Percentiles rank a stretch among this genome's conserved stretches.
These are phyloP conservation scores for Pseudofabraea citricarpa DNA, from an alignment of 2,329 filamentous ascomycete species.

Conservation along the genomic window DNA sequence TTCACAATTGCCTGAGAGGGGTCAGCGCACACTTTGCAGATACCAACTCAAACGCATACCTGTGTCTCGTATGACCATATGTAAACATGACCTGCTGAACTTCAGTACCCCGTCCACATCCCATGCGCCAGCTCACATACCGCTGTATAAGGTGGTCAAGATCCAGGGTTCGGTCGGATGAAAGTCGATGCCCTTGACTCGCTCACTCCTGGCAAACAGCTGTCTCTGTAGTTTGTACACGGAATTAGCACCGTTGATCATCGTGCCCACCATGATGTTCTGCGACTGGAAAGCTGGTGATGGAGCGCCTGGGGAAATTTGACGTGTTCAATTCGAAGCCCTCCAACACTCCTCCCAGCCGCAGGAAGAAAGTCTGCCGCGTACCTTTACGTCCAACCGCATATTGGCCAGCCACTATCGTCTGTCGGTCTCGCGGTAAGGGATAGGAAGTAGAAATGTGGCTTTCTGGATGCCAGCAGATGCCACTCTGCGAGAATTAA, in stretches of 20 bases:
- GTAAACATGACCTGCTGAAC: slow-evolving; percentile 79
- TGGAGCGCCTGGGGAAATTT: too few species aligned
- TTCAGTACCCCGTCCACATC: slow-evolving; percentile 21
- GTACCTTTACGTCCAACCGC: slow-evolving; percentile 57
- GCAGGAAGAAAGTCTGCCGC: too few species aligned
- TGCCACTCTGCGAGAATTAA: slow-evolving; percentile 8
- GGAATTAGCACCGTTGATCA: slow-evolving; percentile 27
- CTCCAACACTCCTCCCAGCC: too few species aligned
- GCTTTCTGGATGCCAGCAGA: slow-evolving; percentile 15
- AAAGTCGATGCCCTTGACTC: slow-evolving; percentile 96
- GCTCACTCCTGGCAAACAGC: slow-evolving; percentile 84
- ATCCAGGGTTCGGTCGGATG: slow-evolving; percentile 97
- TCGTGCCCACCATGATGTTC: slow-evolving; percentile 13
- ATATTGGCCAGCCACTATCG: slow-evolving; percentile 33
- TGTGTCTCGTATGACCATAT: slow-evolving; percentile 99
- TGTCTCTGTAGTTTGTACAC: slow-evolving; percentile 56
- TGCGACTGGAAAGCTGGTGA: too few species aligned
- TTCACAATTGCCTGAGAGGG: slow-evolving; percentile 74
- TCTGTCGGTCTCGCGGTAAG: slow-evolving; percentile 10
- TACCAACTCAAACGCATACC: slow-evolving; percentile 28
- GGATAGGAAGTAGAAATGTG: slow-evolving; percentile 14
- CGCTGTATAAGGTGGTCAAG: slow-evolving; percentile 92
- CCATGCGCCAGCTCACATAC: slow-evolving; percentile 43
- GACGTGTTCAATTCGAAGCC: too few species aligned
- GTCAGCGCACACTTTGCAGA: slow-evolving; percentile 8